Percentiles rank a stretch among this genome's conserved stretches.
Evolutionary conservation across 2,329 filamentous ascomycete species (phyloP).

Genomic region (Fusarium nisikadoi): DNA sequence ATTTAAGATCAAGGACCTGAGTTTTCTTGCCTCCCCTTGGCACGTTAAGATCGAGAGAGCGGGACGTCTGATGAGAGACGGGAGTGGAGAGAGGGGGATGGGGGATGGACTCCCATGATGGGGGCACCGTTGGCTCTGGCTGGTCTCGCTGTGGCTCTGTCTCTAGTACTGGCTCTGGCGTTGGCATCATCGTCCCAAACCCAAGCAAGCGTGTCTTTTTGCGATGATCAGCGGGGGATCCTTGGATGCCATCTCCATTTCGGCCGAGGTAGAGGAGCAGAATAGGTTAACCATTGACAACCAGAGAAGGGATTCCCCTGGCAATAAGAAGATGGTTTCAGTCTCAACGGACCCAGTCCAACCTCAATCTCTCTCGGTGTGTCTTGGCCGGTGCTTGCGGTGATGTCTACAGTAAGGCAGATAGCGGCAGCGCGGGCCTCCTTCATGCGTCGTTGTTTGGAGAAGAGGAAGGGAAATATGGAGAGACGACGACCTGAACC

Average conservation of each 20-base stretch:
- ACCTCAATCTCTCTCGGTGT: not conserved
- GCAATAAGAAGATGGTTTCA: constrained; percentile 5
- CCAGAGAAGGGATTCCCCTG: constrained; percentile 28
- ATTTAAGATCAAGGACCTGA: no score
- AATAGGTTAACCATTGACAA: not conserved
- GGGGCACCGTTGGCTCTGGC: constrained; percentile 34
- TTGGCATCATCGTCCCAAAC: constrained; percentile 39
- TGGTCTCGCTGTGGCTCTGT: constrained; percentile 1
- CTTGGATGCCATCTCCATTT: constrained; percentile 34
- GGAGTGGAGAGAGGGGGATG: constrained; percentile 29
- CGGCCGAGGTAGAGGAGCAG: constrained; percentile 37
- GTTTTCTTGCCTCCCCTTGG: no score
- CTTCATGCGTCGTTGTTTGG: constrained; percentile 24
- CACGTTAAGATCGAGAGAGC: constrained; percentile 32
- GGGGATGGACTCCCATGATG: constrained; percentile 23
- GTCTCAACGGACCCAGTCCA: not conserved
- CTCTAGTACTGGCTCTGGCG: not conserved
- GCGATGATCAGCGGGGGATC: constrained; percentile 43
- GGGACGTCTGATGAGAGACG: constrained; percentile 28
- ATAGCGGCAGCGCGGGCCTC: constrained; percentile 31
- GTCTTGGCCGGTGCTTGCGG: constrained; percentile 15
- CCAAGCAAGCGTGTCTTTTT: constrained; percentile 30
- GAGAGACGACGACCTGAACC: constrained; percentile 27
- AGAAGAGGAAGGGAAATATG: constrained; percentile 36
- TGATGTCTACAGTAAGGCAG: constrained; percentile 17